Percentiles rank a stretch among this genome's conserved stretches.
These are phyloP conservation scores for Chytriomyces sp. DNA, from an alignment of 192 early-diverging fungal genomes.

Conservation along the genomic window DNA sequence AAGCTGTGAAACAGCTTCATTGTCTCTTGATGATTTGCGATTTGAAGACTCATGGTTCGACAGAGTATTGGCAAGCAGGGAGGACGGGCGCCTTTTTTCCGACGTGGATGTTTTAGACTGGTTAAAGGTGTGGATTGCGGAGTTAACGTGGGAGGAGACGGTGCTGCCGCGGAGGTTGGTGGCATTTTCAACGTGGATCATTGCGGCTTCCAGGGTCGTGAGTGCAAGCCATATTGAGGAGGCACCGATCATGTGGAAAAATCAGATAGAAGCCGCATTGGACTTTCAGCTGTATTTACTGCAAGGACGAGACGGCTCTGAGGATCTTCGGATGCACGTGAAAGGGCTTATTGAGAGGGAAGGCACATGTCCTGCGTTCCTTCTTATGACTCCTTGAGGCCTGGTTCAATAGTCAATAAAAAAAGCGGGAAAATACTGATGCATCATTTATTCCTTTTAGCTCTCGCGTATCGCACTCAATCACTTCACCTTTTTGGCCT, in stretches of 20 bases:
- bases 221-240: neutral
- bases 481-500: too few relatives aligned
- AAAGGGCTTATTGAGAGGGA: neutral
- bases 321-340: neutral
- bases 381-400: neutral
- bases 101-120: slow-evolving; percentile 23
- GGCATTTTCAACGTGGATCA: slow-evolving; percentile 15
- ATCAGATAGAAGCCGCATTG: slow-evolving; percentile 18
- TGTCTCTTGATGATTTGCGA: neutral
- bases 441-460: too few relatives aligned
- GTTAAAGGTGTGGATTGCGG: slow-evolving; percentile 1
- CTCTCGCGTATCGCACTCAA: too few relatives aligned
- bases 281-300: slow-evolving; percentile 29
- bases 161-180: neutral
- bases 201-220: slow-evolving; percentile 1
- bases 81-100: slow-evolving; percentile 11
- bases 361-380: neutral
- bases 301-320: neutral
- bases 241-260: slow-evolving; percentile 5
- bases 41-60: neutral
- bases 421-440: too few relatives aligned
- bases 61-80: neutral
- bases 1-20: too few relatives aligned
- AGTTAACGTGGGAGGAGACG: neutral
- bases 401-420: too few relatives aligned